Evolutionary conservation across 1,139 yeast genomes (phyloP).

Genomic region (Blastobotrys apis): DNA sequence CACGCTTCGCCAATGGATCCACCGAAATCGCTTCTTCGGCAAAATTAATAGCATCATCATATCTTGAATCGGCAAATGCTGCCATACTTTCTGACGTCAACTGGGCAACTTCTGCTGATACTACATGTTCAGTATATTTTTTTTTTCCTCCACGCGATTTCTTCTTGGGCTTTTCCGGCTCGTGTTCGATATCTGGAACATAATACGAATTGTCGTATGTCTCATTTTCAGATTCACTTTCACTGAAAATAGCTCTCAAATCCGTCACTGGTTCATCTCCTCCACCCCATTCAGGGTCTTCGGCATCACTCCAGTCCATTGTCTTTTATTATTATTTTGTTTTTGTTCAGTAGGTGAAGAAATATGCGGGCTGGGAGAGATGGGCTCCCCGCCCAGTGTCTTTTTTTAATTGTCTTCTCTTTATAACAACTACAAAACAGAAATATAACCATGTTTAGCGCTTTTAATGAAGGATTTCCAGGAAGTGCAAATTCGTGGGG

Average conservation of each 20-base stretch:
- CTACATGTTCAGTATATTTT: conserved; percentile 11
- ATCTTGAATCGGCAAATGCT: conserved; percentile 36
- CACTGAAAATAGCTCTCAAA: background rate
- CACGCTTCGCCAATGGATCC: conserved; percentile 75
- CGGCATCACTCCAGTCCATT: conserved; percentile 7
- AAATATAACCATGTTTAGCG: conserved; percentile 11
- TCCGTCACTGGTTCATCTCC: too few species aligned
- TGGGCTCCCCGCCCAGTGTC: too few species aligned
- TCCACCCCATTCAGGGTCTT: conserved; percentile 11
- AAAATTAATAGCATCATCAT: conserved; percentile 59
- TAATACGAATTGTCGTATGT: conserved; percentile 5
- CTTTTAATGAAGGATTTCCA: conserved; percentile 15
- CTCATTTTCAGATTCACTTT: conserved; percentile 6
- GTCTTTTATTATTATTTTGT: too few species aligned
- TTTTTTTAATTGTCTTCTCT: too few species aligned
- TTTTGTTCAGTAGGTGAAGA: too few species aligned
- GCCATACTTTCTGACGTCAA: conserved; percentile 19
- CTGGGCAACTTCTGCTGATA: conserved; percentile 21
- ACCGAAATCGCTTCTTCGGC: conserved; percentile 70
- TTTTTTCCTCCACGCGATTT: background rate
- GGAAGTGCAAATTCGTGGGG: conserved; percentile 8
- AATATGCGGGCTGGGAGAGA: too few species aligned
- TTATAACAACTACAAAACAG: background rate
- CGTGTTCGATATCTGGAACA: background rate
- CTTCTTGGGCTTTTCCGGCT: background rate